Conservation (phyloP, 1,139 yeast species). For the Geotrichum klebahnii region DNA sequence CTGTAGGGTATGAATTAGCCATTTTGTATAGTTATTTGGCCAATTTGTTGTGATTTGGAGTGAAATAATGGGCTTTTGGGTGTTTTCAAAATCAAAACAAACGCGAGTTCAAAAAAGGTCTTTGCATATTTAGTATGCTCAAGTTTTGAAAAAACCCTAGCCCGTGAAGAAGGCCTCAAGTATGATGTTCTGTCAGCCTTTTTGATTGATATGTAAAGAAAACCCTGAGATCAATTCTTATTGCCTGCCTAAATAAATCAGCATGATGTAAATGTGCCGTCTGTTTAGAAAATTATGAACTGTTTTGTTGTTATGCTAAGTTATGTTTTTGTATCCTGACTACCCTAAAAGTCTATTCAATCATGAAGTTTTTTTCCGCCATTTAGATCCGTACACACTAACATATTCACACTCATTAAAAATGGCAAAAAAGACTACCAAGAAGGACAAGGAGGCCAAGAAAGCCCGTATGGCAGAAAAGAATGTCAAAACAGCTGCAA, state of each 20-base stretch:
- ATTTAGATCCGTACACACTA: no score
- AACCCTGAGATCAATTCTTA: no score
- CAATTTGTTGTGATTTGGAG: neutral
- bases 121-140: no score
- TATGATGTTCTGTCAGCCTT: no score
- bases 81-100: slow-evolving; percentile 4
- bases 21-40: neutral
- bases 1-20: neutral
- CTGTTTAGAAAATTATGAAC: no score
- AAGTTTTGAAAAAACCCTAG: no score
- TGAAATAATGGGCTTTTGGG: neutral
- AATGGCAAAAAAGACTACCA: slow-evolving; percentile 87
- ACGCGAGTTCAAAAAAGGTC: neutral
- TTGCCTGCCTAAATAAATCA: no score
- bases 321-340: neutral
- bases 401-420: no score
- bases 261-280: no score
- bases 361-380: neutral
- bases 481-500: slow-evolving; percentile 66
- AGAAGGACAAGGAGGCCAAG: slow-evolving; percentile 84
- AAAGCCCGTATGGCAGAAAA: slow-evolving; percentile 86
- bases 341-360: neutral
- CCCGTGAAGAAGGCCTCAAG: no score
- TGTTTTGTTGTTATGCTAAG: neutral
- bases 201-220: no score